These are phyloP conservation scores for Phytophthora pistaciae DNA, from an alignment of 352 stramenopile species.

Conservation along the genomic window DNA sequence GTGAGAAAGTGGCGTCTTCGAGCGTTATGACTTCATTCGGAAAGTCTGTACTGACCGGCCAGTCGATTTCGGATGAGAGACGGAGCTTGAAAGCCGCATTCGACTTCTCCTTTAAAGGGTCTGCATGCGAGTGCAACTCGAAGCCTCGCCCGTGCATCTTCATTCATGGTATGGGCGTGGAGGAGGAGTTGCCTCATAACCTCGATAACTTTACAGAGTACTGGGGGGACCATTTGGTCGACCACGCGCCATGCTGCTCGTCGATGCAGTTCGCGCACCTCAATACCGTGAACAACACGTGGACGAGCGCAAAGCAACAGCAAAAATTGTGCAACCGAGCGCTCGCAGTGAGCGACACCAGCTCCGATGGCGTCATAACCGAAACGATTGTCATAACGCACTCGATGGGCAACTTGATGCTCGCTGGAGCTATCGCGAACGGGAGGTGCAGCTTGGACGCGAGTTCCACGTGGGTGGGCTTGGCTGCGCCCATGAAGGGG, in stretches of 20 bases:
- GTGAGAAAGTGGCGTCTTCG: not conserved
- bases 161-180: constrained; percentile 26
- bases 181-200: constrained; percentile 15
- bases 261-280: constrained; percentile 24
- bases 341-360: constrained; percentile 22
- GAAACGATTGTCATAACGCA: constrained; percentile 34
- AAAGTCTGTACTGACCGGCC: constrained; percentile 17
- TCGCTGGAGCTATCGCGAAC: constrained; percentile 31
- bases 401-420: constrained; percentile 33
- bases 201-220: constrained; percentile 19
- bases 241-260: constrained; percentile 27
- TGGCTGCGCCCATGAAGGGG: constrained; percentile 31
- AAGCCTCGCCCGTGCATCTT: constrained; percentile 29
- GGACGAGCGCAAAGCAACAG: constrained; percentile 15
- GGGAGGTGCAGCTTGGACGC: constrained; percentile 26
- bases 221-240: constrained; percentile 25
- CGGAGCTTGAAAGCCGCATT: constrained; percentile 25
- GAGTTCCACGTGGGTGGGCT: constrained; percentile 39
- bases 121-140: constrained; percentile 27
- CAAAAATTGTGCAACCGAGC: constrained; percentile 28
- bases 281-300: constrained; percentile 24
- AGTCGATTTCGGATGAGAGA: not conserved
- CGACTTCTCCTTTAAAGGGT: constrained; percentile 19
- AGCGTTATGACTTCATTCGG: constrained; percentile 15
- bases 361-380: constrained; percentile 6